Percentiles rank a stretch among this genome's conserved stretches.
Conservation (phyloP, 2,329 filamentous ascomycete species). For the Chaetomium olivaceum region DNA sequence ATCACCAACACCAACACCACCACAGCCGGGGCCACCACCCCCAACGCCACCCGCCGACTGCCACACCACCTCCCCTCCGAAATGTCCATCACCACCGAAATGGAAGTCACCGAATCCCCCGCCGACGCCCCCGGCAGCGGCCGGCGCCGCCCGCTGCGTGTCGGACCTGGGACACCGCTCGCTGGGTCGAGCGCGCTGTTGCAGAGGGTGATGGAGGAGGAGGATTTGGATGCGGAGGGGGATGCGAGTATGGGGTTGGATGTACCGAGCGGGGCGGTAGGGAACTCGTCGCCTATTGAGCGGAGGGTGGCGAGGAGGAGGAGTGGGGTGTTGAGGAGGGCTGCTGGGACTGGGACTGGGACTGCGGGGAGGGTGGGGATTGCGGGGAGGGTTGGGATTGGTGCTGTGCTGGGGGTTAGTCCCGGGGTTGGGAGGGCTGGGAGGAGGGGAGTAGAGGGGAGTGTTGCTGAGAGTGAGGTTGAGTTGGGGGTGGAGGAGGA, state of each 20-base stretch:
- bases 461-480: not conserved
- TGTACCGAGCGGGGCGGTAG: constrained; percentile 31
- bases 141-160: constrained; percentile 45
- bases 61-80: not conserved
- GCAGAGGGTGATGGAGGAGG: constrained; percentile 42
- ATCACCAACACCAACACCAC: not conserved
- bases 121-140: constrained; percentile 57
- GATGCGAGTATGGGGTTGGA: constrained; percentile 9
- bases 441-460: constrained; percentile 25
- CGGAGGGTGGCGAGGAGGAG: constrained; percentile 27
- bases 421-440: not conserved
- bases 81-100: not conserved
- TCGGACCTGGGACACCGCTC: constrained; percentile 39
- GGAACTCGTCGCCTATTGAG: constrained; percentile 35
- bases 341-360: not conserved
- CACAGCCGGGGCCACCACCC: not conserved
- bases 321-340: constrained; percentile 36
- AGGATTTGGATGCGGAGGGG: constrained; percentile 23
- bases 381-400: too few relatives aligned
- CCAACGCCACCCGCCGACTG: not conserved
- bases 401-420: not conserved
- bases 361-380: too few relatives aligned
- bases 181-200: constrained; percentile 45
- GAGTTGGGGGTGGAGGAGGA: constrained; percentile 8
- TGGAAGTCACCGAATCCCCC: constrained; percentile 56